A percentile compares a stretch with the other conserved stretches of the same genome.
Conservation (phyloP, 306 rosid genomes). For the Quercus alba region DNA sequence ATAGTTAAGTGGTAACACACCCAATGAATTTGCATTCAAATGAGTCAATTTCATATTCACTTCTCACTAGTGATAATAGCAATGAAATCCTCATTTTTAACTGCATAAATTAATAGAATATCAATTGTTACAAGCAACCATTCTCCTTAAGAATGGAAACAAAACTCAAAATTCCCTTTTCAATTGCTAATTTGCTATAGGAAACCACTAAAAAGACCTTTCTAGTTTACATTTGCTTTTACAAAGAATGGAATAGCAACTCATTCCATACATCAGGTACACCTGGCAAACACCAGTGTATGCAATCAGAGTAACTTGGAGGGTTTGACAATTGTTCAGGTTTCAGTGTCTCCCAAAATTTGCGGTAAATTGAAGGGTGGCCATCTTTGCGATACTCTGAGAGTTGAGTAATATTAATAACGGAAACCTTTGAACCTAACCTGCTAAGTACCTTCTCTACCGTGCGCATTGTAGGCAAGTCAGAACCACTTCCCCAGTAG, state of each 20-base stretch:
- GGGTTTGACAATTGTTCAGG: slow-evolving; percentile 78
- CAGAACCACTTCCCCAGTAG: slow-evolving; percentile 99
- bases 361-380: slow-evolving; percentile 87
- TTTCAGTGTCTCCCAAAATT: slow-evolving; percentile 82
- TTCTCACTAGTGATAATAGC: background rate
- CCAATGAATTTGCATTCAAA: background rate
- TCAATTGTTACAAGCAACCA: background rate
- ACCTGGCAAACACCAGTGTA: slow-evolving; percentile 98
- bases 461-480: slow-evolving; percentile 68
- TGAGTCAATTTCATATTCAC: background rate
- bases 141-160: background rate
- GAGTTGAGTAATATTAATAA: slow-evolving; percentile 83
- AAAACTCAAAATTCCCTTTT: background rate
- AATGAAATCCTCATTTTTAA: background rate
- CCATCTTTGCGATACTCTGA: slow-evolving; percentile 94
- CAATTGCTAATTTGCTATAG: background rate
- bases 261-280: slow-evolving; percentile 97
- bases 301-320: slow-evolving; percentile 86
- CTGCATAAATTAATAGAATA: background rate
- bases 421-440: slow-evolving; percentile 66
- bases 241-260: slow-evolving; percentile 71
- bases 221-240: background rate
- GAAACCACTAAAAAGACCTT: background rate
- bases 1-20: background rate
- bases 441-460: slow-evolving; percentile 57